These are phyloP conservation scores for Quercus robur DNA, from an alignment of 306 rosid genomes.

Conservation along the genomic window DNA sequence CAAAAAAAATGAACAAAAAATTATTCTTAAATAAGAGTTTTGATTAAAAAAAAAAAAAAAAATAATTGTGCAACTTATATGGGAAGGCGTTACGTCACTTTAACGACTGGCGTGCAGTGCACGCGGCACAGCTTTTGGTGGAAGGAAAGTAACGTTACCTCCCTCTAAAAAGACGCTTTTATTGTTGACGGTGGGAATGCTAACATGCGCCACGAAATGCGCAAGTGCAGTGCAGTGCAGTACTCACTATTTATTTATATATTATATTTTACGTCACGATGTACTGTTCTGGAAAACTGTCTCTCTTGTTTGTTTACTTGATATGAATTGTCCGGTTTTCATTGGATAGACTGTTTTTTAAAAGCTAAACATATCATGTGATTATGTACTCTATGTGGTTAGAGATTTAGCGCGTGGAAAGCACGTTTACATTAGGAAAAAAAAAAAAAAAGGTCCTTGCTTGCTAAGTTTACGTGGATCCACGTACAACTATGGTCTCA, in stretches of 20 bases:
- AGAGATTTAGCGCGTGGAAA: not conserved
- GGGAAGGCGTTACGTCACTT: not conserved
- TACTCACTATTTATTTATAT: not conserved
- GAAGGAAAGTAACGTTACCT: not conserved
- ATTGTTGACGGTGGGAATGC: not conserved
- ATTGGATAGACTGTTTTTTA: not conserved
- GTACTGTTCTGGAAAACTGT: not conserved
- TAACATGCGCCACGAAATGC: conserved; percentile 3
- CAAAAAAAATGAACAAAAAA: too few species aligned
- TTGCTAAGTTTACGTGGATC: not conserved
- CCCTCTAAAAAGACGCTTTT: not conserved
- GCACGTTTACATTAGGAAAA: not conserved
- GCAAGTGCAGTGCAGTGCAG: not conserved
- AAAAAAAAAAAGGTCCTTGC: not conserved
- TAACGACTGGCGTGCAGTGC: not conserved
- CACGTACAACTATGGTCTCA: not conserved
- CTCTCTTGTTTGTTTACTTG: not conserved
- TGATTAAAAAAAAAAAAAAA: too few species aligned
- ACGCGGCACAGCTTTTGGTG: conserved; percentile 3
- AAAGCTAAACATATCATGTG: not conserved
- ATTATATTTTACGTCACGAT: too few species aligned
- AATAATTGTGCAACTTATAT: too few species aligned
- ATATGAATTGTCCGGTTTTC: too few species aligned
- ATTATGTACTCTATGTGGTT: not conserved
- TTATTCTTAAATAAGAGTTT: too few species aligned